phyloP scores from a whole-genome alignment of 202 grass and related monocot genomes.

The Alloteropsis angusta region DNA sequence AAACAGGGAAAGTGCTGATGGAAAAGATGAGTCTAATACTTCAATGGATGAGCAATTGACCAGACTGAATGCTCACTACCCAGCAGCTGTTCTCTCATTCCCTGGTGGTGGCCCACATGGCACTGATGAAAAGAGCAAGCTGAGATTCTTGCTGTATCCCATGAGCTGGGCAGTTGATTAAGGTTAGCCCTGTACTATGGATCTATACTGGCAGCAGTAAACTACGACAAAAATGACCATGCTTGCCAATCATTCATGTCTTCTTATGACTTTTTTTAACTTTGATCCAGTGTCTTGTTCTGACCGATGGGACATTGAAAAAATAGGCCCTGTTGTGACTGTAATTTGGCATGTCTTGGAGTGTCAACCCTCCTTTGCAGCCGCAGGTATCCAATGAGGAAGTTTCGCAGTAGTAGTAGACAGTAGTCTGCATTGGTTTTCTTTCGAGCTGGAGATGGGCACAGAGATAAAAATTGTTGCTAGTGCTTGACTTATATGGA shows the following conservation, averaged over 20 bases:
- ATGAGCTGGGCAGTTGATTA: slow-evolving; percentile 38
- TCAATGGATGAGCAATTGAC: slow-evolving; percentile 25
- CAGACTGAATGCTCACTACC: neutral
- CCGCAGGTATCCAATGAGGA: slow-evolving; percentile 23
- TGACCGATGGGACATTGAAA: slow-evolving; percentile 16
- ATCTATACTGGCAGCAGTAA: slow-evolving; percentile 31
- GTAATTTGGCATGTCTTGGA: slow-evolving; percentile 24
- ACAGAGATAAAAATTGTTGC: neutral
- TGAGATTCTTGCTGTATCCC: slow-evolving; percentile 65
- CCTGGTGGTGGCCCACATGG: slow-evolving; percentile 29
- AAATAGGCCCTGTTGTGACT: neutral
- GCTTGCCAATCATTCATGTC: slow-evolving; percentile 38
- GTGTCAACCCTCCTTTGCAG: slow-evolving; percentile 11
- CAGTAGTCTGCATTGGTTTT: neutral
- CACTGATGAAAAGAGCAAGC: slow-evolving; percentile 44
- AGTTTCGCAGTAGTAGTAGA: neutral
- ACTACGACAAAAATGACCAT: slow-evolving; percentile 35
- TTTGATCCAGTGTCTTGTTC: slow-evolving; percentile 20
- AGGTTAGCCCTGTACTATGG: slow-evolving; percentile 28
- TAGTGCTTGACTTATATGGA: neutral
- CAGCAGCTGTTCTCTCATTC: slow-evolving; percentile 9
- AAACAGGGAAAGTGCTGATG: neutral
- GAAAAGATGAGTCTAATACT: neutral
- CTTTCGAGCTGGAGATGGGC: neutral
- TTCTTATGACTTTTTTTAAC: slow-evolving; percentile 15